phyloP scores from a whole-genome alignment of 306 rosid genomes.

The Medicago ruthenica region DNA sequence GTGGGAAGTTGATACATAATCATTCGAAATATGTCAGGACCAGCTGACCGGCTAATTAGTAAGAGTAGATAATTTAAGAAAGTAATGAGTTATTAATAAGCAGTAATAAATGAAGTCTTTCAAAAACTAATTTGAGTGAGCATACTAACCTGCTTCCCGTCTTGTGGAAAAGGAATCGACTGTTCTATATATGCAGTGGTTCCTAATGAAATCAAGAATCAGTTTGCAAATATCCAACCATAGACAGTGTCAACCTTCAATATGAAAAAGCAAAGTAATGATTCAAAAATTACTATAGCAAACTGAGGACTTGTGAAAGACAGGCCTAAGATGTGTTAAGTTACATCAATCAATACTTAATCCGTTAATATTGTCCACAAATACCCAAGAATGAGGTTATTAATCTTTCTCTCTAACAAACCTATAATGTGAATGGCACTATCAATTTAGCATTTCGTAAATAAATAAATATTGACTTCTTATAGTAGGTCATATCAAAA shows the following conservation, averaged over 20 bases:
- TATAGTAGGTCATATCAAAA: conserved; percentile 13
- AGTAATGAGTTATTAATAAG: not conserved
- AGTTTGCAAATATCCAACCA: conserved; percentile 47
- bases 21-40: conserved; percentile 22
- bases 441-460: not conserved
- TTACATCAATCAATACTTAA: not conserved
- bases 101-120: not conserved
- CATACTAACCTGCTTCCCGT: conserved; percentile 84
- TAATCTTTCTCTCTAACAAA: not conserved
- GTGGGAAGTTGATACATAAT: conserved; percentile 20
- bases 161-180: conserved; percentile 78
- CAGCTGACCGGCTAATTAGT: conserved; percentile 17
- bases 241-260: conserved; percentile 45
- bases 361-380: conserved; percentile 14
- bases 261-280: conserved; percentile 31
- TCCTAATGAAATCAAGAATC: conserved; percentile 60
- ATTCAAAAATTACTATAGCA: conserved; percentile 25
- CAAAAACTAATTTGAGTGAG: not conserved
- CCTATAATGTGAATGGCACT: not conserved
- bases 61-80: conserved; percentile 26
- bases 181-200: conserved; percentile 86
- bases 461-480: not conserved
- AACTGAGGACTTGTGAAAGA: conserved; percentile 5
- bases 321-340: conserved; percentile 15
- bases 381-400: conserved; percentile 6